Conservation (phyloP, 441 rosid genomes). For the Melastoma candidum region DNA sequence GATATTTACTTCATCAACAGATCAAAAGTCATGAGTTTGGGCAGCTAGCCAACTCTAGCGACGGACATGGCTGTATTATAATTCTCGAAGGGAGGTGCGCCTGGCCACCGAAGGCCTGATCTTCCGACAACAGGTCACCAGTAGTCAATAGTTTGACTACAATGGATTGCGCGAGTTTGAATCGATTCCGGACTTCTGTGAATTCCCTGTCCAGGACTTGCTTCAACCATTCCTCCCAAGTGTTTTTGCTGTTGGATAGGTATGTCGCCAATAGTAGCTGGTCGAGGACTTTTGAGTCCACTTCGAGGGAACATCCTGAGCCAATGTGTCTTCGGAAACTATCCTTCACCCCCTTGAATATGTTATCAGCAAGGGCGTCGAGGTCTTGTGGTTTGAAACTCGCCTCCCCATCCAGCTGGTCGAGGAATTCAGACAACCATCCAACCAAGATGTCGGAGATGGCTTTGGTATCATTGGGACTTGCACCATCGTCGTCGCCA, state of each 20-base stretch:
- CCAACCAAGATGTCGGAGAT: slow-evolving; percentile 36
- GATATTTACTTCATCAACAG: no score
- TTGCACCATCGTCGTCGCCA: slow-evolving; percentile 7
- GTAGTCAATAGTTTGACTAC: slow-evolving; percentile 35
- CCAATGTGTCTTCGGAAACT: slow-evolving; percentile 34
- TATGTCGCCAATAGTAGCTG: slow-evolving; percentile 49
- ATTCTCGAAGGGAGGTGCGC: slow-evolving; percentile 43
- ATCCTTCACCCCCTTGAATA: slow-evolving; percentile 23
- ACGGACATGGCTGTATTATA: slow-evolving; percentile 9
- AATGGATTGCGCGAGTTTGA: slow-evolving; percentile 13
- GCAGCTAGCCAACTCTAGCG: no score
- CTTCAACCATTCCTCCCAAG: slow-evolving; percentile 46
- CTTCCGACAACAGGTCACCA: slow-evolving; percentile 24
- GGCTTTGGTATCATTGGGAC: slow-evolving; percentile 19
- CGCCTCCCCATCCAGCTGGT: slow-evolving; percentile 42
- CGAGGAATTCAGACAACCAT: slow-evolving; percentile 60
- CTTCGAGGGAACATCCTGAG: slow-evolving; percentile 32
- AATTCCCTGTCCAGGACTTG: slow-evolving; percentile 42
- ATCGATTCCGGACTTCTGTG: slow-evolving; percentile 27
- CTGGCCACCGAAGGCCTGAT: slow-evolving; percentile 25
- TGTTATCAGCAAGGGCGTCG: slow-evolving; percentile 45
- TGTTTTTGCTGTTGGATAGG: slow-evolving; percentile 29
- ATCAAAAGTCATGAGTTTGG: no score
- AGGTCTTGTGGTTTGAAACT: slow-evolving; percentile 53
- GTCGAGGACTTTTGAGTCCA: slow-evolving; percentile 43